These are phyloP conservation scores for Colletotrichum limetticola DNA, from an alignment of 2,329 filamentous ascomycete species.

Conservation along the genomic window DNA sequence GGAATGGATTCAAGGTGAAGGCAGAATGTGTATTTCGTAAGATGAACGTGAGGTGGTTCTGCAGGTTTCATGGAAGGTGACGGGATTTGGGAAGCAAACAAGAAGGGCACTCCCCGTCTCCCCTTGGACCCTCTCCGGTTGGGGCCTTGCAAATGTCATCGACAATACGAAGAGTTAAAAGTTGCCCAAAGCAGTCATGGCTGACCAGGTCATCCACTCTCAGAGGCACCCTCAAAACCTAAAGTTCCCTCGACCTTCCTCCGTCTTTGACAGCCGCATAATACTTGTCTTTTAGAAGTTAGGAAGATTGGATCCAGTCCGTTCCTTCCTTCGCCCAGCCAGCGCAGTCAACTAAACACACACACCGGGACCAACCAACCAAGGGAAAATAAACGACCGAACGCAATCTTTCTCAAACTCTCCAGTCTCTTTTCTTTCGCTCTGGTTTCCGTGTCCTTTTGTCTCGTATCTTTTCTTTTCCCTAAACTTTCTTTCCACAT, in stretches of 20 bases:
- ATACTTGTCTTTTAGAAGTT: no score
- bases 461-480: slow-evolving; percentile 1
- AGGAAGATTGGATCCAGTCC: slow-evolving; percentile 14
- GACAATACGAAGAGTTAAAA: not conserved
- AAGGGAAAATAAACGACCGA: slow-evolving; percentile 7
- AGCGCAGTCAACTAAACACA: not conserved
- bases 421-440: not conserved
- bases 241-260: slow-evolving; percentile 10
- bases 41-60: not conserved
- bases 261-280: slow-evolving; percentile 2
- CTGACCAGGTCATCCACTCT: slow-evolving; percentile 10
- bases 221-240: slow-evolving; percentile 14
- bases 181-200: slow-evolving; percentile 22
- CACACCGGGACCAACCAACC: slow-evolving; percentile 6
- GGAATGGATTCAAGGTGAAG: not conserved
- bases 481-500: not conserved
- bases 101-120: not conserved
- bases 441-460: not conserved
- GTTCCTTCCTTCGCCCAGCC: slow-evolving; percentile 4
- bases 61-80: not conserved
- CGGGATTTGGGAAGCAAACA: not conserved
- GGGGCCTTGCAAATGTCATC: not conserved
- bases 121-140: not conserved
- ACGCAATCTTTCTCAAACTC: slow-evolving; percentile 13
- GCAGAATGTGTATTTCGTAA: not conserved